A percentile compares a stretch with the other conserved stretches of the same genome.
Evolutionary conservation across 2,329 filamentous ascomycete species (phyloP).

Genomic region (Penicillium capsulatum): DNA sequence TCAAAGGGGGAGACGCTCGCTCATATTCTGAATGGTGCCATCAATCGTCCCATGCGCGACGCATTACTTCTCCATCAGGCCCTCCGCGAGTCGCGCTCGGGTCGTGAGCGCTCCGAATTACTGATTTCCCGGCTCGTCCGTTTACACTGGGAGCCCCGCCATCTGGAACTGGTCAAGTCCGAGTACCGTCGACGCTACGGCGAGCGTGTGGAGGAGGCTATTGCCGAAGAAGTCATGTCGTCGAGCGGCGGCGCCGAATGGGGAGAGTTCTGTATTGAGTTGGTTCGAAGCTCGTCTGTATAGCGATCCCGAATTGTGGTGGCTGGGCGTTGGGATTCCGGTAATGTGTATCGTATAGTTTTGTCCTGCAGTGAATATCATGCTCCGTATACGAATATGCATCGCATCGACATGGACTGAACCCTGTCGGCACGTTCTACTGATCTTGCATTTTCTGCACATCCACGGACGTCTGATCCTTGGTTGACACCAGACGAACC

Average conservation of each 20-base stretch:
- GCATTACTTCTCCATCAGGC: slow-evolving; percentile 88
- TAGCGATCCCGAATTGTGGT: neutral
- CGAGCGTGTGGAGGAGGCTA: slow-evolving; percentile 68
- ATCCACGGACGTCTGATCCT: too few species aligned
- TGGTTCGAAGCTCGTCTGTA: slow-evolving; percentile 43
- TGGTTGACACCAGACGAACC: too few species aligned
- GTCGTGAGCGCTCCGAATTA: slow-evolving; percentile 74
- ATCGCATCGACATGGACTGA: too few species aligned
- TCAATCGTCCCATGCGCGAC: slow-evolving; percentile 91
- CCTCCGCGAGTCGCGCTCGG: slow-evolving; percentile 66
- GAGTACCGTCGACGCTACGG: slow-evolving; percentile 78
- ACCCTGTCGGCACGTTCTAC: too few species aligned
- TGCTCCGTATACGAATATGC: too few species aligned
- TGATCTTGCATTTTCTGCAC: too few species aligned
- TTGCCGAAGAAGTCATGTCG: slow-evolving; percentile 70
- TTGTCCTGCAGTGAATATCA: too few species aligned
- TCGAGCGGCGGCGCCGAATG: slow-evolving; percentile 53
- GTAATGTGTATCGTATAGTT: too few species aligned
- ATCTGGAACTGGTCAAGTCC: slow-evolving; percentile 73
- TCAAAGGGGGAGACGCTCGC: slow-evolving; percentile 83
- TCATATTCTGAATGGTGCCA: slow-evolving; percentile 92
- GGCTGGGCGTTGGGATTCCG: too few species aligned
- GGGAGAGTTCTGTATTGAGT: slow-evolving; percentile 68
- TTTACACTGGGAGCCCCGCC: slow-evolving; percentile 84
- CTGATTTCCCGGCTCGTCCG: slow-evolving; percentile 83